A percentile compares a stretch with the other conserved stretches of the same genome.
Evolutionary conservation across 2,329 filamentous ascomycete genomes (phyloP).

Genomic region (Endocalyx cinctus): DNA sequence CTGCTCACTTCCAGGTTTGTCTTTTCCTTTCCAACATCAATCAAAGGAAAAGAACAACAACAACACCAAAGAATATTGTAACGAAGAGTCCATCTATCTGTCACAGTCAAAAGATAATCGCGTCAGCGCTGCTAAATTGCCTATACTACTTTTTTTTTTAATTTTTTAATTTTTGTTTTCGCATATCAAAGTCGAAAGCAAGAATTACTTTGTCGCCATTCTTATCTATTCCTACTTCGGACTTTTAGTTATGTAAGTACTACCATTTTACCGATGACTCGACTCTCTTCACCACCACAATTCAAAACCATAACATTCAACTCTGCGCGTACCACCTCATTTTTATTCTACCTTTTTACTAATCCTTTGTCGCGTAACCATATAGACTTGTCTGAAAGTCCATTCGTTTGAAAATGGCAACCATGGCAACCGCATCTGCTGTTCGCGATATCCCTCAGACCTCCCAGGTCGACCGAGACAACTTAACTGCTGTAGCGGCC

Average conservation of each 20-base stretch:
- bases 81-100: slow-evolving; percentile 48
- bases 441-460: slow-evolving; percentile 63
- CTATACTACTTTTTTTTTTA: too few species aligned
- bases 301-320: slow-evolving; percentile 2
- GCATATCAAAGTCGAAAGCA: slow-evolving; percentile 20
- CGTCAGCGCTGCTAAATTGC: slow-evolving; percentile 47
- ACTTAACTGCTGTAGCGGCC: slow-evolving; percentile 68
- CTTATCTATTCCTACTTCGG: slow-evolving; percentile 27
- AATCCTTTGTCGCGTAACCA: slow-evolving; percentile 24
- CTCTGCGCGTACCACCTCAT: slow-evolving; percentile 17
- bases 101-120: slow-evolving; percentile 57
- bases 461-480: slow-evolving; percentile 56
- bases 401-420: slow-evolving; percentile 52
- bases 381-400: slow-evolving; percentile 44
- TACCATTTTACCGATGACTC: slow-evolving; percentile 9
- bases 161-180: slow-evolving; percentile 26
- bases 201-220: slow-evolving; percentile 21
- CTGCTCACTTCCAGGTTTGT: slow-evolving; percentile 32
- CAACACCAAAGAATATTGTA: slow-evolving; percentile 48
- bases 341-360: slow-evolving; percentile 16
- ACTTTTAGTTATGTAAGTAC: too few species aligned
- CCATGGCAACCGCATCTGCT: slow-evolving; percentile 61
- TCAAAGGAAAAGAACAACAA: slow-evolving; percentile 30
- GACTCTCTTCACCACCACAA: slow-evolving; percentile 7
- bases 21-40: slow-evolving; percentile 40